A percentile compares a stretch with the other conserved stretches of the same genome.
Evolutionary conservation across 371 early-diverging fungal species (phyloP).

Genomic region (Mortierella sp.): DNA sequence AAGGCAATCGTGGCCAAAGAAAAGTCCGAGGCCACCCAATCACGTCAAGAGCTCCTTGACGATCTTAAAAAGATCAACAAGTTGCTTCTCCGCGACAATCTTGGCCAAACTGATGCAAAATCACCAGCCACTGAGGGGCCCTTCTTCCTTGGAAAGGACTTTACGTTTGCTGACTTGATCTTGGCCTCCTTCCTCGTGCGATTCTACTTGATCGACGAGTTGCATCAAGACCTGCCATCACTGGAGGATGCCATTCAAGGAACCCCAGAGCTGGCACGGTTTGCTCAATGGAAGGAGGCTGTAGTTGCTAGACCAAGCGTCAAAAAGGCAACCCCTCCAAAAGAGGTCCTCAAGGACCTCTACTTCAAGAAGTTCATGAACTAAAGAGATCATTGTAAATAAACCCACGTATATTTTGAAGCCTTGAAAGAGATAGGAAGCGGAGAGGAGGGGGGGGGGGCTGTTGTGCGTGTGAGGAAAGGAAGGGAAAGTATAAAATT

Average conservation of each 20-base stretch:
- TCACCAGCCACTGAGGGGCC: constrained; percentile 57
- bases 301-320: constrained; percentile 5
- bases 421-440: too few species aligned
- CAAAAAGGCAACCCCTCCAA: constrained; percentile 8
- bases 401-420: too few species aligned
- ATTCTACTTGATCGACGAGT: constrained; percentile 15
- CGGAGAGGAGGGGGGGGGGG: too few species aligned
- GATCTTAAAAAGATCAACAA: constrained; percentile 49
- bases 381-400: too few species aligned
- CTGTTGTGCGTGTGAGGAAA: too few species aligned
- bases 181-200: constrained; percentile 62
- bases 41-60: constrained; percentile 23
- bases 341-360: constrained; percentile 6
- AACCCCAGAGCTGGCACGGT: constrained; percentile 31
- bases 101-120: neutral
- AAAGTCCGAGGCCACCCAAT: constrained; percentile 23
- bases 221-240: constrained; percentile 15
- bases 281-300: constrained; percentile 23
- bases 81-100: constrained; percentile 6
- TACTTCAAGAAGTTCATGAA: constrained; percentile 7
- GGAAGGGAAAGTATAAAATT: too few species aligned
- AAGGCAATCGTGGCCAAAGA: constrained; percentile 24
- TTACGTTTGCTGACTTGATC: constrained; percentile 68
- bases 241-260: constrained; percentile 22
- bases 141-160: constrained; percentile 68